phyloP scores from a whole-genome alignment of 2,329 filamentous ascomycete species.

The Verticillium longisporum region DNA sequence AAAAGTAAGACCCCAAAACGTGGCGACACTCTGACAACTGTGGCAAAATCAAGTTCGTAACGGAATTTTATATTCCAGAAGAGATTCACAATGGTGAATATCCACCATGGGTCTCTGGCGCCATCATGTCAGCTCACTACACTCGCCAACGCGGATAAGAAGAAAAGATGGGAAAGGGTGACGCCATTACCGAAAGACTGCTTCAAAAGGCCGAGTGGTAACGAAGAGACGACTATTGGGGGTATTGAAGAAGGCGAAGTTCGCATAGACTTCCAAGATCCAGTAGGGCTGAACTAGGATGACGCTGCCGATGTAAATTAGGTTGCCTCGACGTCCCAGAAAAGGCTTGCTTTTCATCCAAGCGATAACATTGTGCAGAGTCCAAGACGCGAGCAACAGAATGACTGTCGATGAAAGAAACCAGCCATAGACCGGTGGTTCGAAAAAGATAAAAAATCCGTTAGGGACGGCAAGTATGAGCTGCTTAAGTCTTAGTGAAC shows the following conservation, averaged over 20 bases:
- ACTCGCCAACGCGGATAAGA: neutral
- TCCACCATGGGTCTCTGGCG: slow-evolving; percentile 58
- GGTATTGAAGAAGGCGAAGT: slow-evolving; percentile 57
- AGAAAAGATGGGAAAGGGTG: neutral
- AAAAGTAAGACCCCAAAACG: slow-evolving; percentile 57
- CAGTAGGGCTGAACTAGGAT: slow-evolving; percentile 56
- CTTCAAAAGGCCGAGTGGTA: slow-evolving; percentile 51
- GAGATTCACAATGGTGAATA: slow-evolving; percentile 52
- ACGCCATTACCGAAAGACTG: slow-evolving; percentile 42
- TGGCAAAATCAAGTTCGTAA: slow-evolving; percentile 50
- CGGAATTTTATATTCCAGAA: slow-evolving; percentile 57
- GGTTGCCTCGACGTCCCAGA: slow-evolving; percentile 38
- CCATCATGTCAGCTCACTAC: too few species aligned
- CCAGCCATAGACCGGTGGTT: slow-evolving; percentile 50
- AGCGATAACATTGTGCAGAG: slow-evolving; percentile 58
- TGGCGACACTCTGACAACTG: slow-evolving; percentile 54
- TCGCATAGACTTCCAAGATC: slow-evolving; percentile 58
- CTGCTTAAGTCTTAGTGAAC: slow-evolving; percentile 19
- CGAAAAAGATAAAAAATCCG: slow-evolving; percentile 53
- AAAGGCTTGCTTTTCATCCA: slow-evolving; percentile 63
- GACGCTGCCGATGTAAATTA: slow-evolving; percentile 52
- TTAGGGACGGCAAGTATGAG: slow-evolving; percentile 49
- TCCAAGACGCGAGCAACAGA: slow-evolving; percentile 56
- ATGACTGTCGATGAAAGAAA: slow-evolving; percentile 55
- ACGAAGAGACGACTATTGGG: slow-evolving; percentile 44